Evolutionary conservation across 2,329 filamentous ascomycete species (phyloP).

Genomic region (Ophiocordyceps camponoti-floridani): DNA sequence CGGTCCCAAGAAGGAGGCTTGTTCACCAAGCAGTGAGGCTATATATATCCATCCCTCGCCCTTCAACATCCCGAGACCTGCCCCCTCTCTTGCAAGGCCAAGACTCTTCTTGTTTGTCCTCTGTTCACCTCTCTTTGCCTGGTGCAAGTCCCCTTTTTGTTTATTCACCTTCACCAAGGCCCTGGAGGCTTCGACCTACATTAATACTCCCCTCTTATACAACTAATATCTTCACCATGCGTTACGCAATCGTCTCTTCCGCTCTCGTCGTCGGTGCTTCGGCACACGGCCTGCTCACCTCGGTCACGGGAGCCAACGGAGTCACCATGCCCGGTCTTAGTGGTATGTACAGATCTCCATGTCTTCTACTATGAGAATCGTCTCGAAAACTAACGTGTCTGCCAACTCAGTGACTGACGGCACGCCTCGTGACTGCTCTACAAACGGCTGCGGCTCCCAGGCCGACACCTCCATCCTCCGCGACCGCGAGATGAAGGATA

Average conservation of each 20-base stretch:
- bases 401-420: slow-evolving; percentile 34
- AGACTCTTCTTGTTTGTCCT: neutral
- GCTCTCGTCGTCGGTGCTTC: slow-evolving; percentile 27
- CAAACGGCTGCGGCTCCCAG: slow-evolving; percentile 44
- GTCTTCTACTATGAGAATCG: neutral
- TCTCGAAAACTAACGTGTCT: neutral
- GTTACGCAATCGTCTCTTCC: slow-evolving; percentile 10
- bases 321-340: slow-evolving; percentile 42
- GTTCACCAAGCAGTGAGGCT: neutral
- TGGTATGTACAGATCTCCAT: slow-evolving; percentile 5
- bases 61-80: no score
- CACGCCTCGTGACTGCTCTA: slow-evolving; percentile 48
- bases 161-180: neutral
- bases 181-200: neutral
- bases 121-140: neutral
- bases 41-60: neutral
- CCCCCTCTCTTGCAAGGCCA: neutral
- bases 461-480: slow-evolving; percentile 56
- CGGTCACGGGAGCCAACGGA: slow-evolving; percentile 39
- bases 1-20: neutral
- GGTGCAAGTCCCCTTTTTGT: neutral
- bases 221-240: slow-evolving; percentile 9
- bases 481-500: slow-evolving; percentile 34
- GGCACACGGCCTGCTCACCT: slow-evolving; percentile 39
- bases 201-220: neutral